These are phyloP conservation scores for Corchorus capsularis DNA, from an alignment of 345 rosid genomes.

Conservation along the genomic window DNA sequence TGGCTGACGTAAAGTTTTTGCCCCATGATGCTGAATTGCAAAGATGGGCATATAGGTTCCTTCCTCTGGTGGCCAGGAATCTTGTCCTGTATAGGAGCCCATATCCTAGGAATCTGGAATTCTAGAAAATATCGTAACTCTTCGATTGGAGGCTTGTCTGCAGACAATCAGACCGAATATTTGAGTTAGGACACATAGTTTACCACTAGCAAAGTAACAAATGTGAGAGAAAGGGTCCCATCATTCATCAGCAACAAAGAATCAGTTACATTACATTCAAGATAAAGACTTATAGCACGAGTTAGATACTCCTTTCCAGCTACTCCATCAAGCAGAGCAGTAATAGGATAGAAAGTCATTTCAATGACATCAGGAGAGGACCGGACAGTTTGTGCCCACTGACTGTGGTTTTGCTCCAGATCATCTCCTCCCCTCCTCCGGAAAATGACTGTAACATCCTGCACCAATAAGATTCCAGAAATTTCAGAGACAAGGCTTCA, in stretches of 20 bases:
- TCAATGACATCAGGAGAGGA: conserved; percentile 70
- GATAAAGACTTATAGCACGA: conserved; percentile 66
- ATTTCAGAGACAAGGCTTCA: conserved; percentile 17
- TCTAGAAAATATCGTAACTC: conserved; percentile 75
- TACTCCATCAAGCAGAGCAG: conserved; percentile 56
- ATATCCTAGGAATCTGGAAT: conserved; percentile 67
- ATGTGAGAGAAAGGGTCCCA: not conserved
- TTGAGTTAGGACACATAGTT: conserved; percentile 16
- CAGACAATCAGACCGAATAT: conserved; percentile 19
- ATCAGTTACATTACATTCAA: conserved; percentile 53
- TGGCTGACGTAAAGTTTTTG: conserved; percentile 69
- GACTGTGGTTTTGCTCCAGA: conserved; percentile 60
- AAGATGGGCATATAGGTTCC: conserved; percentile 79
- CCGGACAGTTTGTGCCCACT: conserved; percentile 61
- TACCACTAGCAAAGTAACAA: not conserved
- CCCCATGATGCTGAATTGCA: conserved; percentile 83
- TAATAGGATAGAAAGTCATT: conserved; percentile 68
- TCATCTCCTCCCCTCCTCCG: conserved; percentile 84
- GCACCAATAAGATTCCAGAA: conserved; percentile 25
- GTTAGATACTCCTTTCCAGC: conserved; percentile 67
- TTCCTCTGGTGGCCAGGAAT: conserved; percentile 68
- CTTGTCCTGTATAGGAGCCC: conserved; percentile 67
- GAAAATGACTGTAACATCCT: conserved; percentile 77
- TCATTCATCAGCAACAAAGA: conserved; percentile 3
- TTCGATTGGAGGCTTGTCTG: conserved; percentile 77